These are phyloP conservation scores for Hamamelis virginiana DNA, from an alignment of 164 flowering plant species.

Conservation along the genomic window DNA sequence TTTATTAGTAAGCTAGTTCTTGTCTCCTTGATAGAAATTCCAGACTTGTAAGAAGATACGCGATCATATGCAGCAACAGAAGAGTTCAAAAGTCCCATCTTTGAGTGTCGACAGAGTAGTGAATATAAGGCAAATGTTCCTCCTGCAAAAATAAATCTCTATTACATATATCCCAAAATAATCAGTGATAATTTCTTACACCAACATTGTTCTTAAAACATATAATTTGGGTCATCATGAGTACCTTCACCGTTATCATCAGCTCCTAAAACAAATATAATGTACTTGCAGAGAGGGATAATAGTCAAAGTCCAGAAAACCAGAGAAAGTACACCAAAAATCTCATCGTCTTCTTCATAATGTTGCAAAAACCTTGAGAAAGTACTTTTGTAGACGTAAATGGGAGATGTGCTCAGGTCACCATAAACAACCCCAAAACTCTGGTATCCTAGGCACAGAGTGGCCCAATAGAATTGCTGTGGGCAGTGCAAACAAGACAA, in stretches of 20 bases:
- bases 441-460: slow-evolving; percentile 27
- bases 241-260: slow-evolving; percentile 44
- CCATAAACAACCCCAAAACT: slow-evolving; percentile 48
- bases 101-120: slow-evolving; percentile 46
- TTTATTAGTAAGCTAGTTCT: slow-evolving; percentile 30
- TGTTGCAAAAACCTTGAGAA: slow-evolving; percentile 26
- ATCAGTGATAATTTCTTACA: not conserved
- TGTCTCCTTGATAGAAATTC: slow-evolving; percentile 27
- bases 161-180: not conserved
- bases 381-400: slow-evolving; percentile 34
- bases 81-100: slow-evolving; percentile 34
- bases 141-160: slow-evolving; percentile 29
- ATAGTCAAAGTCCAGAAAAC: slow-evolving; percentile 45
- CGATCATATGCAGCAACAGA: slow-evolving; percentile 26
- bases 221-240: not conserved
- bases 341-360: slow-evolving; percentile 33
- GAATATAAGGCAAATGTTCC: slow-evolving; percentile 76
- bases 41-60: slow-evolving; percentile 21
- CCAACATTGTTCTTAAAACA: not conserved
- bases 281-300: slow-evolving; percentile 30
- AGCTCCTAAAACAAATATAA: slow-evolving; percentile 32
- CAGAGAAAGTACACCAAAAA: slow-evolving; percentile 39
- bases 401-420: slow-evolving; percentile 41
- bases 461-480: slow-evolving; percentile 15
- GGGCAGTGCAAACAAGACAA: not conserved